Evolutionary conservation across 371 early-diverging fungal genomes (phyloP), one percentile per base, ranked within the genome.

Genomic region (Basidiobolus meristosporus): DNA sequence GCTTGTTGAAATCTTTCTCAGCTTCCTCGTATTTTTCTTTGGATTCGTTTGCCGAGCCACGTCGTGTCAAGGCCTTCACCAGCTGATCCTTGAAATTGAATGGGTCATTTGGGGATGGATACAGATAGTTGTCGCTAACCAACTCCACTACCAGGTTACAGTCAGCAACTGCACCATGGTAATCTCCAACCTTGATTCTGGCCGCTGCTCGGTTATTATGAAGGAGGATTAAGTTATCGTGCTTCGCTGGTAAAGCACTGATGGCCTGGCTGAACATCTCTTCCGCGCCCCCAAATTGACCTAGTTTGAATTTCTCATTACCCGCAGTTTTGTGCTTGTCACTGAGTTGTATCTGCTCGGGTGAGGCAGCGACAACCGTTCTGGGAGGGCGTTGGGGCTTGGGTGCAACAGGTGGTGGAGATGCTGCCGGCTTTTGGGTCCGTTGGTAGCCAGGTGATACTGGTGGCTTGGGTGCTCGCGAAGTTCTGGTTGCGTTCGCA

Each of bases 171-270:
- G 63, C 68, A 10, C 68, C 70, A 16, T 65, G 63, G 52, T 82
- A 76, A 36, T 85, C 75, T 15, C 90, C 91, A n/a, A 62, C 79
- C 58, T 95, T 91, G 30, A 84, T 54, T 3, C 72, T 53, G 0
- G 83, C 70, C 0, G 82, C 73, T 0, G 95, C 90, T n/a, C 91
- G 78, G 57, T 95, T 93, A 57, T 89, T 90, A 52, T 56, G 64
- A 12, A 88, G 49, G 0, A 76, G 39, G 3, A 78, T 60, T n/a
- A 75, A 46, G 17, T 68, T 56, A 2, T 67, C 40, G 43, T 88
- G 90, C 15, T 65, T 63, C 3, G 47, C 22, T 3, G 73, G 73
- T 2, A 80, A 48, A 11, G 51, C 42, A 23, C 53, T 41, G 9
- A 90, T 66, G 0, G 90, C 88, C 10, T 48, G 49, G 0, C 70